Base-by-base conservation (phyloP, 1,139 yeast genomes). In the Saccharomyces hybrid region DNA sequence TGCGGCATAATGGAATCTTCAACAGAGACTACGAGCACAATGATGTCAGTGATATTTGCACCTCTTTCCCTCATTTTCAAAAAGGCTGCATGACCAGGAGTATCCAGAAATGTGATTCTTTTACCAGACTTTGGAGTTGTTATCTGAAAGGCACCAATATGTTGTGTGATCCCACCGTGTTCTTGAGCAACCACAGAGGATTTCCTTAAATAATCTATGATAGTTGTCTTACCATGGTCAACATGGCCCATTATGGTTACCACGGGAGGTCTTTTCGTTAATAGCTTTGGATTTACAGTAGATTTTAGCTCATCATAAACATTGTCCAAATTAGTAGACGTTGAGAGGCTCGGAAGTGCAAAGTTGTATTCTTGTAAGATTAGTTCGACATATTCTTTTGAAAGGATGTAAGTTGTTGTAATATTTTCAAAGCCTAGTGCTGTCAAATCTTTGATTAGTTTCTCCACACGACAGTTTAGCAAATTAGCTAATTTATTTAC, bases 201-300 rank as follows among this genome's bases (percentile, higher is more conserved):
- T 61, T 88, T 89, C 50, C 98, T 77, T 62, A 95, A 74, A 62
- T 83, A 81, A 67, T 95, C 99, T 56, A 93, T 76, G 59, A 93
- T 85, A 0, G 99, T 91, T 1, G 99, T 93, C 67, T 93, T 93
- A 1, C 99, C 99, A 67, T 93, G 99, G 70, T 93, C 99, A 46
- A 93, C 99, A 71, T 93, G 99, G 4, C 99, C 99, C 98, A 93
- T 93, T 52, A 93, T 88, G 0, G 99, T 91, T 1, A 93, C 97
- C 27, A 93, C 86, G 0, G 99, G 99, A 0, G 99, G 90, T 60
- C 99, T 76, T 14, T 83, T 77, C 52, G 82, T 82, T 58, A 86
- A 69, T 25, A 69, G 61, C 8, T 73, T 70, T 4, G 76, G 73
- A 48, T 80, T 78, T 2, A 66, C 67, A 1, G 82, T 76, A 7